Conservation (phyloP, 2,329 filamentous ascomycete species). For the Neodidymelliopsis sp. region DNA sequence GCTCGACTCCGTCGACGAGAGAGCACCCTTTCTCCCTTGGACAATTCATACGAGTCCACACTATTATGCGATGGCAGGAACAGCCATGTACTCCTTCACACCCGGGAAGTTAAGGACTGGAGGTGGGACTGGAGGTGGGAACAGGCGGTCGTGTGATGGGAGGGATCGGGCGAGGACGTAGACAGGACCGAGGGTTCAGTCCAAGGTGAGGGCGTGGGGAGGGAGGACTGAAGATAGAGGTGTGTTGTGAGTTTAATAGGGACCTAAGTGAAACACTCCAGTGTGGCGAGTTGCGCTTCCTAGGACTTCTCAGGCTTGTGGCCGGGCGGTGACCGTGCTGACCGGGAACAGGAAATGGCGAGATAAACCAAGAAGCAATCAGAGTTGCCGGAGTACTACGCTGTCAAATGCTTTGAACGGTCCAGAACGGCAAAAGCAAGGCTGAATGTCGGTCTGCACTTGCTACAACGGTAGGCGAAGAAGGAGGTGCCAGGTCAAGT, state of each 20-base stretch:
- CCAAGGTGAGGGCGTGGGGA: not conserved
- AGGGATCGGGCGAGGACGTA: not conserved
- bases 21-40: slow-evolving; percentile 43
- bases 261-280: slow-evolving; percentile 14
- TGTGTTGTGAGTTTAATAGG: slow-evolving; percentile 3
- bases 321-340: slow-evolving; percentile 26
- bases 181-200: not conserved
- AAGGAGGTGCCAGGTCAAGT: slow-evolving; percentile 10
- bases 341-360: slow-evolving; percentile 21
- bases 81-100: slow-evolving; percentile 32
- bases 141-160: slow-evolving; percentile 17
- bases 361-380: not conserved
- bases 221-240: not conserved
- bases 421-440: slow-evolving; percentile 2
- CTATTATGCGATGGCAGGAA: slow-evolving; percentile 22
- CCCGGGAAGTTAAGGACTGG: no score
- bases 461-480: not conserved
- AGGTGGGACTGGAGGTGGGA: slow-evolving; percentile 11
- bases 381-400: slow-evolving; percentile 7
- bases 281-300: slow-evolving; percentile 6
- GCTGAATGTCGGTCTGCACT: slow-evolving; percentile 5
- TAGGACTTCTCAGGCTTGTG: slow-evolving; percentile 7
- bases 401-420: slow-evolving; percentile 1
- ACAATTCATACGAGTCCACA: slow-evolving; percentile 46
- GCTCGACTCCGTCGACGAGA: slow-evolving; percentile 43